A percentile compares a stretch with the other conserved stretches of the same genome.
phyloP scores from a whole-genome alignment of 176 grass and related monocot genomes.

The Rhynchospora pubera region DNA sequence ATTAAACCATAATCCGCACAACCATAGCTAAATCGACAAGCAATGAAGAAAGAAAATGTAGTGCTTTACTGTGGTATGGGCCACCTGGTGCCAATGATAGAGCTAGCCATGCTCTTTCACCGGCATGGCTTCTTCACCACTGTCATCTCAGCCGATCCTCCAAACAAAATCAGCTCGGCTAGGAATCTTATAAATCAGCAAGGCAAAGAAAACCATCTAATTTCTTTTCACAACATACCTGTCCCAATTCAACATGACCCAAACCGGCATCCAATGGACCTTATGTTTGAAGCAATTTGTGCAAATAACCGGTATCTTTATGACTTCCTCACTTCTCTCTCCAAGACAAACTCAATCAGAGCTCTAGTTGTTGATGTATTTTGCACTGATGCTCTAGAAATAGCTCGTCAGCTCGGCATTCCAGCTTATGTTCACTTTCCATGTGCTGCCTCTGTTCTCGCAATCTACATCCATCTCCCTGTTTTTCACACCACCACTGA shows the following conservation, averaged over 20 bases:
- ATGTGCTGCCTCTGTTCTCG: slow-evolving; percentile 32
- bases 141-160: slow-evolving; percentile 35
- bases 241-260: not conserved
- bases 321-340: slow-evolving; percentile 23
- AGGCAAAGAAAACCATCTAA: slow-evolving; percentile 21
- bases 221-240: slow-evolving; percentile 37
- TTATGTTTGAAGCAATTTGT: slow-evolving; percentile 30
- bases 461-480: slow-evolving; percentile 33
- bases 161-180: slow-evolving; percentile 11
- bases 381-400: slow-evolving; percentile 36
- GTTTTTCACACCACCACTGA: not conserved
- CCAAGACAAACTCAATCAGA: slow-evolving; percentile 8
- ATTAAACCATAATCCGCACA: not conserved
- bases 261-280: slow-evolving; percentile 26
- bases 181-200: not conserved
- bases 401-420: slow-evolving; percentile 30
- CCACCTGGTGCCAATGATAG: slow-evolving; percentile 42
- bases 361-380: slow-evolving; percentile 56
- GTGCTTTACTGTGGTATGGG: slow-evolving; percentile 50
- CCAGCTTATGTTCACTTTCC: slow-evolving; percentile 41
- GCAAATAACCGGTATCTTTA: slow-evolving; percentile 22
- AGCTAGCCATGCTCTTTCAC: slow-evolving; percentile 34
- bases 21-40: not conserved
- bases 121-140: slow-evolving; percentile 21
- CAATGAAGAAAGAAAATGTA: slow-evolving; percentile 25